Evolutionary conservation across 495 filamentous ascomycete species (phyloP).

Genomic region (Lophium mytilinum): DNA sequence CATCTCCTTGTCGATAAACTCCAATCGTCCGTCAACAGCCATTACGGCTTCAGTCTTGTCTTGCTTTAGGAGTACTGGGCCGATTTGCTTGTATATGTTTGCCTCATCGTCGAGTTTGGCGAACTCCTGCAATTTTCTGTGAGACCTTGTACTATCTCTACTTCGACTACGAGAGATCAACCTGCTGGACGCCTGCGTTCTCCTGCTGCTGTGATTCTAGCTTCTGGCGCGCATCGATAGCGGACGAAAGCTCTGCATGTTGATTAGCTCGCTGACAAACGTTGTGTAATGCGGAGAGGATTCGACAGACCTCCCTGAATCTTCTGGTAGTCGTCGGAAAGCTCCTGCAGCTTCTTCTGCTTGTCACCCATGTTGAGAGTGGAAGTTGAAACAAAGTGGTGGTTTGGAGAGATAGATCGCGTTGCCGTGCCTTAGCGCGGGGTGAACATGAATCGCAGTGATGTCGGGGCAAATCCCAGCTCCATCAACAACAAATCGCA

Average conservation of each 20-base stretch:
- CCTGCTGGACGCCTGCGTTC: slow-evolving; percentile 79
- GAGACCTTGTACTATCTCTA: not conserved
- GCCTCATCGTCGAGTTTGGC: slow-evolving; percentile 64
- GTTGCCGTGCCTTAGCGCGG: not conserved
- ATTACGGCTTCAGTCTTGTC: slow-evolving; percentile 78
- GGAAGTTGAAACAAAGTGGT: slow-evolving; percentile 14
- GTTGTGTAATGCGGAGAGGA: too few species aligned
- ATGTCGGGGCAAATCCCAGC: not conserved
- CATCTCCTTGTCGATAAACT: slow-evolving; percentile 94
- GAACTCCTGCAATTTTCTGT: slow-evolving; percentile 57
- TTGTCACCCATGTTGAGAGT: slow-evolving; percentile 41
- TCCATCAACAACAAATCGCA: not conserved
- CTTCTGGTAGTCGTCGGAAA: slow-evolving; percentile 81
- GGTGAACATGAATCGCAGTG: slow-evolving; percentile 3
- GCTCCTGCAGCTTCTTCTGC: slow-evolving; percentile 63
- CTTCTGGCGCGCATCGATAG: slow-evolving; percentile 76
- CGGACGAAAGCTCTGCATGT: slow-evolving; percentile 61
- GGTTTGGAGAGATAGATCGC: not conserved
- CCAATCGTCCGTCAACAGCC: slow-evolving; percentile 81
- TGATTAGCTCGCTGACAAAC: not conserved
- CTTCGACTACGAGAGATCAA: slow-evolving; percentile 23
- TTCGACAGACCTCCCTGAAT: slow-evolving; percentile 61
- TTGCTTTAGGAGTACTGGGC: slow-evolving; percentile 89
- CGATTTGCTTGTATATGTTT: slow-evolving; percentile 90
- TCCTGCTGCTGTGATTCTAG: slow-evolving; percentile 92